Percentiles rank a stretch among this genome's conserved stretches.
These are phyloP conservation scores for Camellia lanceoleosa DNA, from an alignment of 148 eudicot genomes.

Conservation along the genomic window DNA sequence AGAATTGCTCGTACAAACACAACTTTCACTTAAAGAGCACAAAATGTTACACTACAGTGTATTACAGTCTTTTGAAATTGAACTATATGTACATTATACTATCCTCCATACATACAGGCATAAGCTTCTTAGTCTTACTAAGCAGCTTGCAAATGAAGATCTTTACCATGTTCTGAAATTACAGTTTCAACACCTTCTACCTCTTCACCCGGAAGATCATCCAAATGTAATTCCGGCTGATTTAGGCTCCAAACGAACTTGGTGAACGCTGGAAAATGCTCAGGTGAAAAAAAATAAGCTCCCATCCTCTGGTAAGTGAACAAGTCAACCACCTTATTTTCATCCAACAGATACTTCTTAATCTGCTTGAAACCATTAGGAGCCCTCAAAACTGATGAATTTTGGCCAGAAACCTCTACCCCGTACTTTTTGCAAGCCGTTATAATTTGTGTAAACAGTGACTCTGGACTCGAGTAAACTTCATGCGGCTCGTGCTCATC, in stretches of 20 bases:
- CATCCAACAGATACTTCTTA: slow-evolving; percentile 44
- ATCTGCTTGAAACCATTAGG: slow-evolving; percentile 49
- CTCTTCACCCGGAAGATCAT: slow-evolving; percentile 47
- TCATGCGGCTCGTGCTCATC: slow-evolving; percentile 41
- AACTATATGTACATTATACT: not conserved
- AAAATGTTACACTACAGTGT: not conserved
- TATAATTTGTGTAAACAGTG: slow-evolving; percentile 47
- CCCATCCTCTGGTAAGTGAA: slow-evolving; percentile 94
- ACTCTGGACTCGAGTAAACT: slow-evolving; percentile 48
- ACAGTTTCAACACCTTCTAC: slow-evolving; percentile 20
- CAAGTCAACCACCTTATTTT: slow-evolving; percentile 40
- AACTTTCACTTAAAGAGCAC: not conserved
- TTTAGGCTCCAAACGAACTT: slow-evolving; percentile 54
- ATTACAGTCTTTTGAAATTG: not conserved
- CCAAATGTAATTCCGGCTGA: slow-evolving; percentile 39
- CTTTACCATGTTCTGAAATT: slow-evolving; percentile 16
- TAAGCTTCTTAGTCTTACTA: slow-evolving; percentile 14
- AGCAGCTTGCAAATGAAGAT: slow-evolving; percentile 44
- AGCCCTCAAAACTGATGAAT: slow-evolving; percentile 36
- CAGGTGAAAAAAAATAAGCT: slow-evolving; percentile 77
- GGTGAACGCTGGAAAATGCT: slow-evolving; percentile 67
- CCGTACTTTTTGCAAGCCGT: slow-evolving; percentile 45
- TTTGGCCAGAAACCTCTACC: slow-evolving; percentile 61
- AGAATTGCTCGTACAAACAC: not conserved
- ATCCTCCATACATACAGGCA: slow-evolving; percentile 3